Conservation (phyloP, 257 asterid genomes). For the Cruciata laevipes region DNA sequence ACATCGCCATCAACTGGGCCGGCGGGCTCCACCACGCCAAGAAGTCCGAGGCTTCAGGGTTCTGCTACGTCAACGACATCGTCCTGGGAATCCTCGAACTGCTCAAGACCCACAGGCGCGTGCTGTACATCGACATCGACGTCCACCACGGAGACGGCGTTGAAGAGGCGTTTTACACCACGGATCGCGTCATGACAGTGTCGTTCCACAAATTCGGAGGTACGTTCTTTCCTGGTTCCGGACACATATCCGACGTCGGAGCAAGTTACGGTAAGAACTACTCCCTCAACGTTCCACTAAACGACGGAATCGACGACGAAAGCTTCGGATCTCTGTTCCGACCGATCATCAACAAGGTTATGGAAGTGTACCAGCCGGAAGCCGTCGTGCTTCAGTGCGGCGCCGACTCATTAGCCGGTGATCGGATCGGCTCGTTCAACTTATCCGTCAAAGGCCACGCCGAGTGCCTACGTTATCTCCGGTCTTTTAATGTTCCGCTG, state of each 20-base stretch:
- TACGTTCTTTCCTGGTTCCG: constrained; percentile 53
- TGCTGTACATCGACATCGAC: constrained; percentile 54
- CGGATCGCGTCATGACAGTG: constrained; percentile 62
- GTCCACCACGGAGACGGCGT: constrained; percentile 68
- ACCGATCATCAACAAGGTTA: constrained; percentile 48
- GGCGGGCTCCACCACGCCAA: constrained; percentile 90
- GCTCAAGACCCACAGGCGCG: constrained; percentile 62
- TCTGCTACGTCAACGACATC: constrained; percentile 74
- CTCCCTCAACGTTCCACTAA: constrained; percentile 50
- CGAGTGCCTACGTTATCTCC: constrained; percentile 47
- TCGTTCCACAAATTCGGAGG: constrained; percentile 62
- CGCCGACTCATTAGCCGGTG: constrained; percentile 63
- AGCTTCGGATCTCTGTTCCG: constrained; percentile 41
- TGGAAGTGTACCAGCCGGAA: constrained; percentile 57
- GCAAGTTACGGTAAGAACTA: constrained; percentile 38
- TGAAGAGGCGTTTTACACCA: constrained; percentile 60
- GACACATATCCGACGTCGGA: constrained; percentile 49
- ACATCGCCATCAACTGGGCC: constrained; percentile 84
- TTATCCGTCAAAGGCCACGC: constrained; percentile 64
- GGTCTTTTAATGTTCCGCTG: constrained; percentile 55
- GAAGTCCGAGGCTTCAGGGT: constrained; percentile 73
- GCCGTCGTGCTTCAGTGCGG: constrained; percentile 71
- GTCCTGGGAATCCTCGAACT: constrained; percentile 76
- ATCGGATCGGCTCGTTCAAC: constrained; percentile 58
- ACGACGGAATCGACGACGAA: constrained; percentile 50